Percentiles rank a stretch among this genome's conserved stretches.
These are phyloP conservation scores for Penicillium salamii DNA, from an alignment of 495 filamentous ascomycete genomes.

Conservation along the genomic window DNA sequence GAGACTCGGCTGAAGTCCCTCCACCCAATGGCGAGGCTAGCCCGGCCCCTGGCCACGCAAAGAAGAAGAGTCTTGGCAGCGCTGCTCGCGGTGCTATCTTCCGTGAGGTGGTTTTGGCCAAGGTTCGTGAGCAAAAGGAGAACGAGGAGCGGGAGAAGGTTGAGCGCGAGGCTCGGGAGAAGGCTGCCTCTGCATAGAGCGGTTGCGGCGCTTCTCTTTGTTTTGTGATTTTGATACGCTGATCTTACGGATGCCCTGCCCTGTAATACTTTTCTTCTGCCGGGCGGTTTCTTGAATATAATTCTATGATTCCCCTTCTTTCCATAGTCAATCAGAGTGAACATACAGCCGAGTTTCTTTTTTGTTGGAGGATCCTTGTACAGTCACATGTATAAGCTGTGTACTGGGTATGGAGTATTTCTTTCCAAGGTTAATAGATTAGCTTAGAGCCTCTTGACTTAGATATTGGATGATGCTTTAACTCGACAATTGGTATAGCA, in stretches of 20 bases:
- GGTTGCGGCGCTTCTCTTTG: slow-evolving; percentile 4
- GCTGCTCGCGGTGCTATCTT: slow-evolving; percentile 89
- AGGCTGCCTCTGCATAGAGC: slow-evolving; percentile 30
- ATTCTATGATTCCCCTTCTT: slow-evolving; percentile 27
- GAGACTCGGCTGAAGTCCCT: slow-evolving; percentile 7
- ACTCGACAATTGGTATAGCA: too few species aligned
- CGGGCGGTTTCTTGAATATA: slow-evolving; percentile 22
- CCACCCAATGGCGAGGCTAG: slow-evolving; percentile 9
- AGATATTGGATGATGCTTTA: too few species aligned
- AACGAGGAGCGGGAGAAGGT: slow-evolving; percentile 71
- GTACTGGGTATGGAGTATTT: too few species aligned
- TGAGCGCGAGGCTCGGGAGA: slow-evolving; percentile 50
- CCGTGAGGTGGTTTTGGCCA: slow-evolving; percentile 94
- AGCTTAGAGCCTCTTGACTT: too few species aligned
- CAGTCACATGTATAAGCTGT: too few species aligned
- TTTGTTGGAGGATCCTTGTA: too few species aligned
- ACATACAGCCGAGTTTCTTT: neutral
- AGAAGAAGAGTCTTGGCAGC: slow-evolving; percentile 66
- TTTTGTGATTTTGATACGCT: slow-evolving; percentile 2
- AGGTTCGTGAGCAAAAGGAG: slow-evolving; percentile 91
- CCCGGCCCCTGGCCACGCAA: slow-evolving; percentile 11
- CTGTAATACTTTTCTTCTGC: slow-evolving; percentile 10
- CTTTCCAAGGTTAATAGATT: too few species aligned
- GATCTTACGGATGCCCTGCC: slow-evolving; percentile 10
- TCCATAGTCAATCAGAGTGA: slow-evolving; percentile 16